Evolutionary conservation across 1,139 yeast genomes (phyloP).

Genomic region (Kodamaea ohmeri): DNA sequence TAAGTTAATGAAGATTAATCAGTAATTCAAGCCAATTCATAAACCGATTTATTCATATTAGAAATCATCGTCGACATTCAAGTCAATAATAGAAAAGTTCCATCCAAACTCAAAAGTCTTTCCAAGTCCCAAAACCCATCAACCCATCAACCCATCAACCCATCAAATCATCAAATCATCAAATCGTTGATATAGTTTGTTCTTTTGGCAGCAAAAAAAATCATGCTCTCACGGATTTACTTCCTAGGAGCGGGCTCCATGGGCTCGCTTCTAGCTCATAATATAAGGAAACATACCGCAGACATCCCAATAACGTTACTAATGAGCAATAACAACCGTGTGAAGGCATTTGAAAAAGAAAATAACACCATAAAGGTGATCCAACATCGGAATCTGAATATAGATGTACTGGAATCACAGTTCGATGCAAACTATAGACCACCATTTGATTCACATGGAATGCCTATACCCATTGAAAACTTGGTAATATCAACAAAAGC

Average conservation of each 20-base stretch:
- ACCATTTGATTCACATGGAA: slow-evolving; percentile 10
- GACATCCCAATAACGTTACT: slow-evolving; percentile 33
- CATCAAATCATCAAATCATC: too few species aligned
- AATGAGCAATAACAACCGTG: slow-evolving; percentile 35
- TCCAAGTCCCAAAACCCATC: too few species aligned
- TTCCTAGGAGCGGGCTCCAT: slow-evolving; percentile 47
- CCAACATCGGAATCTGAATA: slow-evolving; percentile 20
- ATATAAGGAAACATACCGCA: slow-evolving; percentile 32
- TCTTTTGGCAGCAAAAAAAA: background rate
- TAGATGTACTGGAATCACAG: slow-evolving; percentile 14
- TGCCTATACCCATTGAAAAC: slow-evolving; percentile 39
- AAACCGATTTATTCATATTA: too few species aligned
- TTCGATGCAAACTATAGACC: slow-evolving; percentile 15
- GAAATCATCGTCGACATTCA: too few species aligned
- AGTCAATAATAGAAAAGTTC: too few species aligned
- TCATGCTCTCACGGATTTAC: slow-evolving; percentile 23
- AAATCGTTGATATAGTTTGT: too few species aligned
- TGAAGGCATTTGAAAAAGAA: slow-evolving; percentile 37
- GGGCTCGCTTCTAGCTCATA: slow-evolving; percentile 41
- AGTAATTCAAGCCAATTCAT: too few species aligned
- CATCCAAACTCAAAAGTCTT: too few species aligned
- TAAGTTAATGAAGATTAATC: too few species aligned
- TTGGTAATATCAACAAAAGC: slow-evolving; percentile 65
- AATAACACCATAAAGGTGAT: slow-evolving; percentile 35
- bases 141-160: too few species aligned